Conservation (phyloP, 2,329 filamentous ascomycete species). For the Fusarium coffeatum region DNA sequence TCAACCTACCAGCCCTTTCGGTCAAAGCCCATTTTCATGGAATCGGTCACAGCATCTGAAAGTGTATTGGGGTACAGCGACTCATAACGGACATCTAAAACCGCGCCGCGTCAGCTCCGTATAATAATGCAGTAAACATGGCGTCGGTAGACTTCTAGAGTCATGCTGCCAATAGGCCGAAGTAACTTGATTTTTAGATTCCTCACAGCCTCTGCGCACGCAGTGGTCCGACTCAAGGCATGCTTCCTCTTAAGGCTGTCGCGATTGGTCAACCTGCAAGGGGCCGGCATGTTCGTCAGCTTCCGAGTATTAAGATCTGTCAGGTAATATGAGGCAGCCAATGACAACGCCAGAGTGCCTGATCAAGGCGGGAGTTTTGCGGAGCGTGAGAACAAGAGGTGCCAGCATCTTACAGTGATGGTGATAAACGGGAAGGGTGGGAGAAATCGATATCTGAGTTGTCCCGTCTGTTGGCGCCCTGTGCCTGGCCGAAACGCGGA, state of each 20-base stretch:
- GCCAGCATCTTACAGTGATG: conserved; percentile 10
- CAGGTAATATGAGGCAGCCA: conserved; percentile 45
- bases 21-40: conserved; percentile 3
- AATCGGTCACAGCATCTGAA: not conserved
- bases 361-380: conserved; percentile 25
- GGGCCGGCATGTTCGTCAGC: conserved; percentile 38
- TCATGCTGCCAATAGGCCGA: conserved; percentile 13
- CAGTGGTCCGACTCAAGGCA: conserved; percentile 34
- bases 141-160: conserved; percentile 8
- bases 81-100: not conserved
- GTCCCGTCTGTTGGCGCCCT: conserved; percentile 24
- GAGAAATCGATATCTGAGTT: conserved; percentile 32
- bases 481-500: conserved; percentile 35
- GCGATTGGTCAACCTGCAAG: conserved; percentile 45
- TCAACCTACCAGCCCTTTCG: not conserved
- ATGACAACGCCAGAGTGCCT: conserved; percentile 38
- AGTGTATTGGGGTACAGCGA: conserved; percentile 6
- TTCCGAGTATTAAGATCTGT: conserved; percentile 37
- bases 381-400: conserved; percentile 24
- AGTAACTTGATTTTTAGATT: conserved; percentile 16
- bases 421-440: conserved; percentile 16
- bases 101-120: conserved; percentile 7
- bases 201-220: conserved; percentile 4
- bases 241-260: conserved; percentile 24
- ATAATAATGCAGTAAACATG: not conserved